Base-by-base conservation (phyloP, 208 protist genomes). In the Balamuthia mandrillaris region DNA sequence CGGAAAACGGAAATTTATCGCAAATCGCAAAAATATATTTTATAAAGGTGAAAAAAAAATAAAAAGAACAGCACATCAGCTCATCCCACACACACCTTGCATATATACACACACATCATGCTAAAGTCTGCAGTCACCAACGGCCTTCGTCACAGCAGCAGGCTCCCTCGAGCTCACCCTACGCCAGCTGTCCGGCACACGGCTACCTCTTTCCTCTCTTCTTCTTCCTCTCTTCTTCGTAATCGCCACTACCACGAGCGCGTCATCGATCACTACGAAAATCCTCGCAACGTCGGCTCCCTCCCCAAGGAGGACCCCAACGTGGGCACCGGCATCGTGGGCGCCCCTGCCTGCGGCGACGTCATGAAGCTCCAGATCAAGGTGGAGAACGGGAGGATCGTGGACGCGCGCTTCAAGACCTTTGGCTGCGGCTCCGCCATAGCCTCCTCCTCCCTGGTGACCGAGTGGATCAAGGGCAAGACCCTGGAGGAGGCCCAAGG, bases 371-470 rank as follows among this genome's bases (percentile, higher is more conserved):
- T 70, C 35, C 61, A 70, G 27, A 70, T 70, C 24, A 37, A 70
- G 35, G 61, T 70, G 31, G 18, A 79, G 51, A 35, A 79, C 70
- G 70, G 70, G 42, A 52, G 56, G 27, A 98, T 99, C 68, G 92
- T 94, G 39, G 96, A 99, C 87, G 96, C 98, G 21, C 95, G 95
- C 84, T 99, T 98, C 87, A 99, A 99, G 91, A 98, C 98, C 0
- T 99, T 99, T 90, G 98, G 98, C 60, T 99, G 98, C 90, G 98
- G 98, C 29, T 98, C 97, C 49, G 98, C 98, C 39, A 99, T 99
- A 83, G 98, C 98, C 0, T 94, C 93, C 27, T 97, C 94, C 7
- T 98, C 96, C 0, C 96, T 98, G 31, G 98, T 97, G 6, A 99
- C 98, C 10, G 97, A 99, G 88, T 96, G 96, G 75, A 60, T 99